Conservation (phyloP, 768 basidiomycete species). For the Hemileccinum impolitum region DNA sequence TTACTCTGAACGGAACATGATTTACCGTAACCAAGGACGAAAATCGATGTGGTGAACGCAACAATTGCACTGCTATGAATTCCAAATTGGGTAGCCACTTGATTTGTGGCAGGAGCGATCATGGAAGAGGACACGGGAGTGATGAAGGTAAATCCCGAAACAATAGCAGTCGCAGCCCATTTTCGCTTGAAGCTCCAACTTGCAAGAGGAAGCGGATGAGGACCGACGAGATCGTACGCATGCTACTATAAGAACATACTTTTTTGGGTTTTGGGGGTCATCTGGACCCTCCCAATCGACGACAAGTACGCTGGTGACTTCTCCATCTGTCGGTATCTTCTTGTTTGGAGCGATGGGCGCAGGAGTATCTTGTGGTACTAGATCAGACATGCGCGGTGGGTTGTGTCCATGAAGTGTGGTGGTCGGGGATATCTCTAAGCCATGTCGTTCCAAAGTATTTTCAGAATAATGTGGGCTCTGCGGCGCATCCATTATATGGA, state of each 20-base stretch:
- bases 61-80: slow-evolving; percentile 47
- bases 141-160: slow-evolving; percentile 68
- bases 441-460: not conserved
- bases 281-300: slow-evolving; percentile 64
- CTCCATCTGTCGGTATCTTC: not conserved
- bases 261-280: slow-evolving; percentile 57
- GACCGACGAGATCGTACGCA: not conserved
- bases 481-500: not conserved
- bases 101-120: slow-evolving; percentile 60
- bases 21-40: slow-evolving; percentile 59
- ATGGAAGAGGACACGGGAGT: slow-evolving; percentile 70
- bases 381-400: not conserved
- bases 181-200: slow-evolving; percentile 57
- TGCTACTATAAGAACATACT: slow-evolving; percentile 34
- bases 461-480: not conserved
- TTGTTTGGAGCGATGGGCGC: not conserved
- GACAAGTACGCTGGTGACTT: slow-evolving; percentile 19
- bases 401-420: slow-evolving; percentile 10
- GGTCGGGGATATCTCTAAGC: slow-evolving; percentile 4
- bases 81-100: slow-evolving; percentile 51
- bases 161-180: slow-evolving; percentile 63
- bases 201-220: slow-evolving; percentile 17
- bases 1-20: not conserved
- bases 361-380: not conserved
- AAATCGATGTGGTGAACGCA: slow-evolving; percentile 59